Base-by-base conservation (phyloP, 106 monocot genomes). In the Gastrodia elata region DNA sequence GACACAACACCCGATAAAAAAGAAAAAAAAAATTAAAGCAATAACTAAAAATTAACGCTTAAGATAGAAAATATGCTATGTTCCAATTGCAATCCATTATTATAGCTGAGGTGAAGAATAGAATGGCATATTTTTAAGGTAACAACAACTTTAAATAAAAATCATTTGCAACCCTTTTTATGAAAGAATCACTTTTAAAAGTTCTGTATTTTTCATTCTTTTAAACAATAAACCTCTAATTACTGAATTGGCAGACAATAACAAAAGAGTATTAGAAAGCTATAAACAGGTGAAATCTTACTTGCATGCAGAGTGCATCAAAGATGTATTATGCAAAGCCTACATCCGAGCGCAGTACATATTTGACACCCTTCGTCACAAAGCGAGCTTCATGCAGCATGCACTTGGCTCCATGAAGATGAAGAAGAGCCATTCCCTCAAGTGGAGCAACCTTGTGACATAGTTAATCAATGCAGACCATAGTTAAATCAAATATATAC, bases 321-420 rank as follows among this genome's bases (percentile, higher is more conserved):
- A 13, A 13, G 10, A 13, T 61, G 36, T 38, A 57, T 83, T 64
- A 89, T 22, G 86, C 82, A 83, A 92, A 97, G 41, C 75, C 79
- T 40, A 97, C 96, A 83, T 97, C 96, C 0, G 95, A 92, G 30
- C 95, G 85, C 64, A 96, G 75, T 14, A 97, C 73, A 78, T 97
- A 97, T 68, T 92, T 96, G 26, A 90, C 32, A 59, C 82, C 88
- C 73, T 82, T 90, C 0, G 80, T 76, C 64, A 97, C 92, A 69
- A 75, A 84, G 39, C 97, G 90, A 56, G 97, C 97, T 82, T 97
- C 97, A 75, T 97, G 97, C 18, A 97, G 79, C 92, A 97, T 88
- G 76, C 97, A 97, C 44, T 82, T 87, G 24, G 81, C 79, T 8
- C 96, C 96, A 48, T 97, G 97, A 42, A 92, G 71, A 73, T 97